Percentiles rank a stretch among this genome's conserved stretches.
Conservation (phyloP, 2,329 filamentous ascomycete genomes). For the Sordariomycetes sp. region DNA sequence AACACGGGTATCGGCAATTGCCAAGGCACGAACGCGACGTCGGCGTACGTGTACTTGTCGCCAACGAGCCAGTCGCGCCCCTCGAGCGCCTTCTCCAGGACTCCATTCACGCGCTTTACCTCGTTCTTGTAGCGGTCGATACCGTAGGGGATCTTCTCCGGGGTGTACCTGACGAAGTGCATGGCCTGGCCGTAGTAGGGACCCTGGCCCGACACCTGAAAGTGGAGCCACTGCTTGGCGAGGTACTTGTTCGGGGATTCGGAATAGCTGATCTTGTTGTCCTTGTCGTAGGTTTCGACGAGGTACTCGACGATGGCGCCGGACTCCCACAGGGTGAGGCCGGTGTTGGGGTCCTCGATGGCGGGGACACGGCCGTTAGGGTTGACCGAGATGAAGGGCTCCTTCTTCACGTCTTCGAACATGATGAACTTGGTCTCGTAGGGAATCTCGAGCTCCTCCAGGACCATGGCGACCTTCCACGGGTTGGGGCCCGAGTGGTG, state of each 20-base stretch:
- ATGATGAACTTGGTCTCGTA: conserved; percentile 16
- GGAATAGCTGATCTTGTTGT: conserved; percentile 8
- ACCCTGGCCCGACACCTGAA: conserved; percentile 18
- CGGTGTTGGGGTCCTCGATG: conserved; percentile 22
- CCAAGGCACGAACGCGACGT: conserved; percentile 23
- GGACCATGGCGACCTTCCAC: conserved; percentile 19
- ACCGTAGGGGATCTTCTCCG: conserved; percentile 31
- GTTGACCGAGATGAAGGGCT: conserved; percentile 17
- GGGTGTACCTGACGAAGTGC: conserved; percentile 24
- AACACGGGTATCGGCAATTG: conserved; percentile 7
- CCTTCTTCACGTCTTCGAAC: conserved; percentile 13
- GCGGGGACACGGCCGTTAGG: conserved; percentile 23
- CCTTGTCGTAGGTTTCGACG: conserved; percentile 15
- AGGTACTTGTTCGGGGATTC: conserved; percentile 5
- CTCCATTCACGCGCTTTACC: conserved; percentile 30
- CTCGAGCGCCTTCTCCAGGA: conserved; percentile 29
- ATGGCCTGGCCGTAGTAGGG: conserved; percentile 30
- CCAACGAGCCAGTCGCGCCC: conserved; percentile 24
- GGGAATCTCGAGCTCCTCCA: conserved; percentile 24
- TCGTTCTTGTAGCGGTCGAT: conserved; percentile 34
- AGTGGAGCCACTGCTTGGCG: conserved; percentile 10
- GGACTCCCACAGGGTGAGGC: conserved; percentile 19
- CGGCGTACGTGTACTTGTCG: conserved; percentile 28
- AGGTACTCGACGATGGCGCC: conserved; percentile 17
- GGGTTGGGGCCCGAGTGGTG: conserved; percentile 15